Base-by-base conservation (phyloP, 768 basidiomycete genomes). In the Boletus rex-veris region DNA sequence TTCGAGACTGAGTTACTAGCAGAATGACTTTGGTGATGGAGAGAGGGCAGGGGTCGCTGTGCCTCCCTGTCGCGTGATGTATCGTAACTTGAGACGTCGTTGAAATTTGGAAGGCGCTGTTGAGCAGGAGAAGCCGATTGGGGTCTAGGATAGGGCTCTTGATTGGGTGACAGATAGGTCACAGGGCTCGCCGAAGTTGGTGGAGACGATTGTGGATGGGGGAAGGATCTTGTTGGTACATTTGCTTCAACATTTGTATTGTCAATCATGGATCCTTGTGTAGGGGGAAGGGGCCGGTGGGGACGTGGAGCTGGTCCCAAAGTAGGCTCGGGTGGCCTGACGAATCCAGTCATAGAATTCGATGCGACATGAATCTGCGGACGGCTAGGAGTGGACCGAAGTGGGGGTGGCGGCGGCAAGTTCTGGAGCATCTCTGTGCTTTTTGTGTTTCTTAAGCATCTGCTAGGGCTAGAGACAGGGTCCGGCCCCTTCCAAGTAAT, bases 101-200 rank as follows among this genome's bases (percentile, higher is more conserved):
- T 57, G 8, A 57, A 43, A 41, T 42, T 49, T 35, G 67, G 61
- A 41, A 67, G 63, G 12, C 71, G 71, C 12, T 63, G 71, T 43
- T 70, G 69, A 33, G 67, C 70, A 31, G 69, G 69, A 39, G 69
- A 72, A 16, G 85, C 83, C 31, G 87, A 88, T 45, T 77, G 81
- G 2, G 87, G 83, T 36, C 86, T 79, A 18, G 81, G 77, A 61
- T 77, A 80, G 2, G 84, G 82, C 1, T 88, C 86, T 47, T 77
- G 74, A 50, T 64, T 74, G 7, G 81, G 76, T 15, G 80, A 78
- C 50, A 76, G 67, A 47, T 72, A 71, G 7, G 67, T 41, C 19
- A 61, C 56, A 47, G 60, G 46, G 33, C 59, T 58, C 6, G 55
- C 59, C 18, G 60, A 61, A 21, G 48, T 42, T 9, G 59, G 52